These are phyloP conservation scores for Primulina eburnea DNA, from an alignment of 257 asterid genomes.

Conservation along the genomic window DNA sequence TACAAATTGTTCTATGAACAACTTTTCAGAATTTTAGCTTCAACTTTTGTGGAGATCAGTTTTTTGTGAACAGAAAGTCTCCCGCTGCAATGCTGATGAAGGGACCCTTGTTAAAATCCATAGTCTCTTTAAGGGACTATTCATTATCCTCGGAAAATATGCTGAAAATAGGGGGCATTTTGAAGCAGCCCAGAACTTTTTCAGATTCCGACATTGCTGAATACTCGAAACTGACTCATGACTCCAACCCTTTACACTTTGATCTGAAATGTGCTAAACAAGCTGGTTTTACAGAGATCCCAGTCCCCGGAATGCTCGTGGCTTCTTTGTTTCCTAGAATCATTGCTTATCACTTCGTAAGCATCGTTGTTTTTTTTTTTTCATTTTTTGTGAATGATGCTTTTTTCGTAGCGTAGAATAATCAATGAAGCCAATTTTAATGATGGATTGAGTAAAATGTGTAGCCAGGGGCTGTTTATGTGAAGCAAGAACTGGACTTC, in stretches of 20 bases:
- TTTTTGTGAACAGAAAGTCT: background rate
- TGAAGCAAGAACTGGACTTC: conserved; percentile 68
- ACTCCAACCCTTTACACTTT: conserved; percentile 72
- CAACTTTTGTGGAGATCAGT: background rate
- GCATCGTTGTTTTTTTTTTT: conserved; percentile 6
- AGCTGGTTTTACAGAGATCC: conserved; percentile 54
- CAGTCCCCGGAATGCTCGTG: conserved; percentile 78
- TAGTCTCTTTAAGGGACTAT: conserved; percentile 26
- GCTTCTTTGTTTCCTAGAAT: conserved; percentile 81
- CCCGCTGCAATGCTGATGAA: conserved; percentile 17
- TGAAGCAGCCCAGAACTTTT: conserved; percentile 57
- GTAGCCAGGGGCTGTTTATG: conserved; percentile 87
- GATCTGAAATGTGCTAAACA: conserved; percentile 48
- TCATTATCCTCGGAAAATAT: conserved; percentile 33
- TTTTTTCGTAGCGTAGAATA: background rate
- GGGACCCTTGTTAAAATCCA: conserved; percentile 23
- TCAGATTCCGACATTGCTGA: conserved; percentile 44
- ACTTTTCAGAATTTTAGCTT: conserved; percentile 16
- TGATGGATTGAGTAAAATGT: background rate
- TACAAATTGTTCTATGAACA: conserved; percentile 27
- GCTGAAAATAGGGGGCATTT: conserved; percentile 45
- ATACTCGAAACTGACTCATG: conserved; percentile 64
- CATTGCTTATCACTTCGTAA: conserved; percentile 71
- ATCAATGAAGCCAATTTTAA: background rate
- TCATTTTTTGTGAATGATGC: background rate